Evolutionary conservation across 1,284 basidiomycete species (phyloP).

Genomic region (Microbotryomycetes sp.): DNA sequence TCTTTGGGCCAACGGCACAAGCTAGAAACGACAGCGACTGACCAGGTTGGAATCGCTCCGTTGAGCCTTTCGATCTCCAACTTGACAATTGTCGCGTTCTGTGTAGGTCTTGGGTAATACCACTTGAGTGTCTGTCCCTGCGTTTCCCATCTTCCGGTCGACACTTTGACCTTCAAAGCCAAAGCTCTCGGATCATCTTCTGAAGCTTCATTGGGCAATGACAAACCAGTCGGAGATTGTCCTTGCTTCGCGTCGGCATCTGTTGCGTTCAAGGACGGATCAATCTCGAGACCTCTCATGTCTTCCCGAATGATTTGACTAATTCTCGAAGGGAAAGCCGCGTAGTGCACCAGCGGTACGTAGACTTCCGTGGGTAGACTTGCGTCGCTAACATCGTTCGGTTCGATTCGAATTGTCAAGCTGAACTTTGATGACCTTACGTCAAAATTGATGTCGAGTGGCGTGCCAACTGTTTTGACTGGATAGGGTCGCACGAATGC

Average conservation of each 20-base stretch:
- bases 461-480: conserved; percentile 60
- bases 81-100: conserved; percentile 36
- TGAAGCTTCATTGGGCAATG: conserved; percentile 6
- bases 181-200: conserved; percentile 33
- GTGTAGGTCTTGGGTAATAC: conserved; percentile 68
- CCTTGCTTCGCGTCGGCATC: background rate
- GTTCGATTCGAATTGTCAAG: conserved; percentile 56
- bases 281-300: conserved; percentile 1
- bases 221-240: background rate
- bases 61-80: conserved; percentile 23
- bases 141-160: conserved; percentile 61
- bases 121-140: conserved; percentile 67
- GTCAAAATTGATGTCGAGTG: conserved; percentile 61
- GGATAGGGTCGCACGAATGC: conserved; percentile 82
- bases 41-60: conserved; percentile 31
- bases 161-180: conserved; percentile 52
- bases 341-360: conserved; percentile 39
- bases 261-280: conserved; percentile 3
- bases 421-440: conserved; percentile 63
- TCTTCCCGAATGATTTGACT: conserved; percentile 18
- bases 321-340: conserved; percentile 40
- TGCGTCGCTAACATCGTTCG: conserved; percentile 45
- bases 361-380: conserved; percentile 37
- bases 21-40: background rate
- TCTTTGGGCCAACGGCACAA: background rate